Percentiles rank a stretch among this genome's conserved stretches.
Conservation (phyloP, 169 alveolate genomes). For the Babesia gibsoni region DNA sequence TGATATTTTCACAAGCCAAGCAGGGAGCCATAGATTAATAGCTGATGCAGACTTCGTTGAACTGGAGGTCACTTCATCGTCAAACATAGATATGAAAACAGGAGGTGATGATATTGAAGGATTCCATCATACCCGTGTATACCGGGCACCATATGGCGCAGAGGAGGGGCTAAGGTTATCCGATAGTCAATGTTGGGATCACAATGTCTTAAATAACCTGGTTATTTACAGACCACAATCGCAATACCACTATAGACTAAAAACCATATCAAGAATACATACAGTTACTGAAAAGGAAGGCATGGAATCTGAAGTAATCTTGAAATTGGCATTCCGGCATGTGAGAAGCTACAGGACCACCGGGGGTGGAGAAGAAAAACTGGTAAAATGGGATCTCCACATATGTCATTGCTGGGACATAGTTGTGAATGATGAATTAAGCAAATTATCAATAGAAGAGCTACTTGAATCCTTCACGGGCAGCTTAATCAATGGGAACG, state of each 20-base stretch:
- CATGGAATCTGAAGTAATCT: background rate
- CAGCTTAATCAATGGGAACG: constrained; percentile 8
- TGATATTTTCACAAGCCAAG: constrained; percentile 49
- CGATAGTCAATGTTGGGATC: constrained; percentile 14
- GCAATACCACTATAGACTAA: constrained; percentile 41
- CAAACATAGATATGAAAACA: constrained; percentile 8
- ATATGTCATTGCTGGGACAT: constrained; percentile 58
- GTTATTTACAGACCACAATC: constrained; percentile 60
- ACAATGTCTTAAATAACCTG: constrained; percentile 34
- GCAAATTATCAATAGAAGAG: constrained; percentile 2
- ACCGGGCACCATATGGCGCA: constrained; percentile 30
- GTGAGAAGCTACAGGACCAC: constrained; percentile 42
- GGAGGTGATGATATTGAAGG: constrained; percentile 38
- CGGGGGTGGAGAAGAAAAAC: constrained; percentile 11
- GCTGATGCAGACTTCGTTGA: constrained; percentile 44
- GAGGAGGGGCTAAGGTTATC: constrained; percentile 24
- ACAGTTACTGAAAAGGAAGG: background rate
- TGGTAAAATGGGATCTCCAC: constrained; percentile 40
- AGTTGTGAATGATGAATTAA: constrained; percentile 43
- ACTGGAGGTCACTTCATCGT: constrained; percentile 28
- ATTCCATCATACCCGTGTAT: constrained; percentile 39
- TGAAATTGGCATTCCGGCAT: constrained; percentile 41
- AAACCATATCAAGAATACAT: background rate
- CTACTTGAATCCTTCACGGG: constrained; percentile 24
- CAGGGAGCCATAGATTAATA: constrained; percentile 31